These are phyloP conservation scores for Saccharomycopsis phalli DNA, from an alignment of 1,139 yeast genomes.

Conservation along the genomic window DNA sequence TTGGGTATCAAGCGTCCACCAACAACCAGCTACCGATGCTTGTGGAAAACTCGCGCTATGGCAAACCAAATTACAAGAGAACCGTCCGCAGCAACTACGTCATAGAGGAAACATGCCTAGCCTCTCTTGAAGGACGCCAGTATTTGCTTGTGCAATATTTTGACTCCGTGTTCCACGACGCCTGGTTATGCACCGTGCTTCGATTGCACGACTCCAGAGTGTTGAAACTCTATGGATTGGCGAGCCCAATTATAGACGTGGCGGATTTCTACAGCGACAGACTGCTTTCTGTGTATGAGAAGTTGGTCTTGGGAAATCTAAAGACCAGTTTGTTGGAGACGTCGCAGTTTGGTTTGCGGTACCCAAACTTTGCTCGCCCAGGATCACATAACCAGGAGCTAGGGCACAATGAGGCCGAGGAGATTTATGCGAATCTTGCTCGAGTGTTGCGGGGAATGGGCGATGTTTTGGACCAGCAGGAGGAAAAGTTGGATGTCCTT, in stretches of 20 bases:
- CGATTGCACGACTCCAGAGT: conserved; percentile 7
- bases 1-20: conserved; percentile 14
- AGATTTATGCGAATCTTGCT: conserved; percentile 9
- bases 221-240: not conserved
- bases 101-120: conserved; percentile 10
- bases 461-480: not conserved
- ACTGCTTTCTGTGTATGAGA: not conserved
- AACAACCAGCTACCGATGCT: conserved; percentile 17
- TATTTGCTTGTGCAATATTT: conserved; percentile 11
- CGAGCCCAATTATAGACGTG: not conserved
- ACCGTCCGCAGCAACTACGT: conserved; percentile 8
- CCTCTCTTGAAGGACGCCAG: conserved; percentile 5
- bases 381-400: conserved; percentile 4
- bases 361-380: conserved; percentile 19
- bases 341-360: conserved; percentile 12
- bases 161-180: conserved; percentile 13
- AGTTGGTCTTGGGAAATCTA: conserved; percentile 4
- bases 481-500: not conserved
- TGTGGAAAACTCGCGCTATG: conserved; percentile 9
- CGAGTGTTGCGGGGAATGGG: not conserved
- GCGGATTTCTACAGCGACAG: not conserved
- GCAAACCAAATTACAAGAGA: conserved; percentile 3
- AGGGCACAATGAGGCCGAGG: conserved; percentile 9
- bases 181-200: conserved; percentile 16
- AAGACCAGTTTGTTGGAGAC: conserved; percentile 9